These are phyloP conservation scores for Pascua sp. DNA, from an alignment of 1,284 basidiomycete genomes.

Conservation along the genomic window DNA sequence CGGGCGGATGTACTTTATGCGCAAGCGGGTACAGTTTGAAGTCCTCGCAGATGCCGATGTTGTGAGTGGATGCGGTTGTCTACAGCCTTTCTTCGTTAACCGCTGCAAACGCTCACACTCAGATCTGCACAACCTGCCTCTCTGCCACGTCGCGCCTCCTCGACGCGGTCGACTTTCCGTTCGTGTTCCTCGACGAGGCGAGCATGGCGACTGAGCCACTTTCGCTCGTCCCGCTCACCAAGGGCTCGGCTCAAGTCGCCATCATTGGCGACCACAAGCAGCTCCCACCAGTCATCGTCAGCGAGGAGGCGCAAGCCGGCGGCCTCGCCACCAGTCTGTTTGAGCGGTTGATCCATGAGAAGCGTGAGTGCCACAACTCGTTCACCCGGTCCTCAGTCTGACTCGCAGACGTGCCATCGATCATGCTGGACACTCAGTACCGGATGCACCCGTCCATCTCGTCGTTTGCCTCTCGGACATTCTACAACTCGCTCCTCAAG, in stretches of 20 bases:
- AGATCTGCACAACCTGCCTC: slow-evolving; percentile 82
- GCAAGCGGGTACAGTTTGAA: slow-evolving; percentile 48
- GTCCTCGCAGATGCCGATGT: slow-evolving; percentile 68
- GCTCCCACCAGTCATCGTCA: slow-evolving; percentile 82
- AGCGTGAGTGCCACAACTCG: slow-evolving; percentile 59
- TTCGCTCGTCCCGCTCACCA: slow-evolving; percentile 78
- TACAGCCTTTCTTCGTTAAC: slow-evolving; percentile 1
- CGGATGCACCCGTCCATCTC: slow-evolving; percentile 92
- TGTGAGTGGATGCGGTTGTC: slow-evolving; percentile 52
- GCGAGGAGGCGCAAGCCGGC: slow-evolving; percentile 63
- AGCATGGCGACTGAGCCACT: slow-evolving; percentile 93
- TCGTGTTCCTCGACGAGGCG: slow-evolving; percentile 91
- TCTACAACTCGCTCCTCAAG: slow-evolving; percentile 67
- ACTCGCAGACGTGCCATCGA: slow-evolving; percentile 60
- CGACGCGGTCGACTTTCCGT: slow-evolving; percentile 72
- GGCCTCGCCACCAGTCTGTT: slow-evolving; percentile 80
- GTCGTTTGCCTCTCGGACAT: slow-evolving; percentile 75
- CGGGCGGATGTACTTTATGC: slow-evolving; percentile 24
- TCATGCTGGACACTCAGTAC: slow-evolving; percentile 89
- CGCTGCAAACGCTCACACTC: neutral
- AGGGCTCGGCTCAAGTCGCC: slow-evolving; percentile 77
- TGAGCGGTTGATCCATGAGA: slow-evolving; percentile 77
- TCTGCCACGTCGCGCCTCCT: slow-evolving; percentile 58
- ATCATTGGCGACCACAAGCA: slow-evolving; percentile 97
- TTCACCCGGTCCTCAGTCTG: neutral